Evolutionary conservation across 352 stramenopile genomes (phyloP).

Genomic region (Globisporangium echinulatum): DNA sequence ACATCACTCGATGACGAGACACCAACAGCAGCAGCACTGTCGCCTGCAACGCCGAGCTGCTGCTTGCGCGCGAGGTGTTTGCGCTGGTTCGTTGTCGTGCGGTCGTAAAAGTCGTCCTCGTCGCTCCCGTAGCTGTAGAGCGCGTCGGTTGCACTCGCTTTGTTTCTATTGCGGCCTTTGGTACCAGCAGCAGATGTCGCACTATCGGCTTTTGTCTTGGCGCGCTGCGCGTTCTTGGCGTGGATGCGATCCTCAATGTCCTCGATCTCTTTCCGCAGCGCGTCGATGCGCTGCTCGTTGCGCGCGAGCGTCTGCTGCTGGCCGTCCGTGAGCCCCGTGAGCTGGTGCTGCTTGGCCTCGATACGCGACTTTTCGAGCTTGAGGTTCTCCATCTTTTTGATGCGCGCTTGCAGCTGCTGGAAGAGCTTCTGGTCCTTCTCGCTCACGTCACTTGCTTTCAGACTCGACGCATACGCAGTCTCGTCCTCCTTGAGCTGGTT

Average conservation of each 20-base stretch:
- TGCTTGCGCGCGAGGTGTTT: conserved; percentile 33
- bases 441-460: conserved; percentile 36
- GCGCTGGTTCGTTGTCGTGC: conserved; percentile 50
- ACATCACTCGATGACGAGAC: background rate
- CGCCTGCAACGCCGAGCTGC: conserved; percentile 8
- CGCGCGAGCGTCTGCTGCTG: conserved; percentile 51
- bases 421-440: conserved; percentile 77
- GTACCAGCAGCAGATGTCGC: background rate
- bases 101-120: conserved; percentile 79
- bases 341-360: conserved; percentile 60
- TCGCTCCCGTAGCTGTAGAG: conserved; percentile 57
- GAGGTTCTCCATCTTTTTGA: conserved; percentile 83
- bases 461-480: conserved; percentile 43
- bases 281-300: conserved; percentile 57
- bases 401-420: conserved; percentile 65
- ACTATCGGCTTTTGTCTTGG: conserved; percentile 17
- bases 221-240: conserved; percentile 41
- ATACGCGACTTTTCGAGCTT: conserved; percentile 62
- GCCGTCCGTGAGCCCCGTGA: conserved; percentile 51
- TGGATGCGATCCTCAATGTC: conserved; percentile 49
- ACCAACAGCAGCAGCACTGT: background rate
- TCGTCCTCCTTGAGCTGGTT: conserved; percentile 44
- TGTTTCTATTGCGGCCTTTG: conserved; percentile 10
- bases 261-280: conserved; percentile 60
- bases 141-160: conserved; percentile 21